phyloP scores from a whole-genome alignment of 2,329 filamentous ascomycete genomes.

The Scytalidium lignicola region DNA sequence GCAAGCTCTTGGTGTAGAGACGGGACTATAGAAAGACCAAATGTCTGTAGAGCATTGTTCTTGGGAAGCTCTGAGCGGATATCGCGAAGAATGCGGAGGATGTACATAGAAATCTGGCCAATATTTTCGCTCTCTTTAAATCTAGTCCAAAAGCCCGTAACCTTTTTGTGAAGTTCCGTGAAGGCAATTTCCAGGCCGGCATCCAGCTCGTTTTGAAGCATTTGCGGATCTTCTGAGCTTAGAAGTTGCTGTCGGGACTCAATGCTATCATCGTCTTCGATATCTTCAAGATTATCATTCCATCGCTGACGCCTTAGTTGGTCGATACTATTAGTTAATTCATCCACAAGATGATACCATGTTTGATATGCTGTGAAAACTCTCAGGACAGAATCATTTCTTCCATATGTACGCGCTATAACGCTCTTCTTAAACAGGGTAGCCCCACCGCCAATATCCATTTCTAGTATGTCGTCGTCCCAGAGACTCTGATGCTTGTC shows the following conservation, averaged over 20 bases:
- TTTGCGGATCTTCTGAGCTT: slow-evolving; percentile 65
- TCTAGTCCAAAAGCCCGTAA: slow-evolving; percentile 45
- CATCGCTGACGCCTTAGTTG: slow-evolving; percentile 64
- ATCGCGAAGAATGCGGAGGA: slow-evolving; percentile 70
- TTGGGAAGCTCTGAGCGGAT: slow-evolving; percentile 62
- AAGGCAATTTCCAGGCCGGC: slow-evolving; percentile 53
- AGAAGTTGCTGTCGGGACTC: slow-evolving; percentile 62
- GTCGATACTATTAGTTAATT: slow-evolving; percentile 57
- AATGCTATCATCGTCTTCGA: slow-evolving; percentile 68
- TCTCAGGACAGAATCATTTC: slow-evolving; percentile 59
- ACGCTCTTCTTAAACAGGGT: slow-evolving; percentile 64
- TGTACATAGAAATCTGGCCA: slow-evolving; percentile 54
- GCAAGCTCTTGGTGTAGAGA: slow-evolving; percentile 60
- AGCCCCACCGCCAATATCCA: slow-evolving; percentile 62
- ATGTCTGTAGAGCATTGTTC: slow-evolving; percentile 42
- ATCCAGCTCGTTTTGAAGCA: slow-evolving; percentile 56
- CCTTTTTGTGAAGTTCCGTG: slow-evolving; percentile 49
- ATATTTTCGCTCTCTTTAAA: slow-evolving; percentile 41
- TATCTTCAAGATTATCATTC: slow-evolving; percentile 66
- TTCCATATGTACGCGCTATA: slow-evolving; percentile 65
- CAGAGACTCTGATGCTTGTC: slow-evolving; percentile 56
- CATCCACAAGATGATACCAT: slow-evolving; percentile 71
- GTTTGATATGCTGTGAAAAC: slow-evolving; percentile 60
- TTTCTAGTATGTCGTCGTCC: slow-evolving; percentile 58
- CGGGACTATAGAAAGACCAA: slow-evolving; percentile 57